These are phyloP conservation scores for Colletotrichum sansevieriae DNA, from an alignment of 2,329 filamentous ascomycete genomes.

Conservation along the genomic window DNA sequence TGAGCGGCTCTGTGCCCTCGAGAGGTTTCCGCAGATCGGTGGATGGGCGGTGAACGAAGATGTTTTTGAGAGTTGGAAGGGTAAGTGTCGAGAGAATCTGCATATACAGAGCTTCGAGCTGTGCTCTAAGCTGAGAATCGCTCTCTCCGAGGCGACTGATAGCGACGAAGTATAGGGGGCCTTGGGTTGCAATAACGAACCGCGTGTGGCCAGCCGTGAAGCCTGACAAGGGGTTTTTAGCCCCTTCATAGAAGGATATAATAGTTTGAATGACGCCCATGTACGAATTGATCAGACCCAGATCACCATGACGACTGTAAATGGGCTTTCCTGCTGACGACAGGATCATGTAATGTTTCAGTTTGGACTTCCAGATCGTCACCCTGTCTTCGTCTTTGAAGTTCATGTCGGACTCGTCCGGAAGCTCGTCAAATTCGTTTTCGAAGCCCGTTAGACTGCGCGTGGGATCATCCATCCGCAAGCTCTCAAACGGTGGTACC, in stretches of 20 bases:
- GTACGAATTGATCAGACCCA: conserved; percentile 90
- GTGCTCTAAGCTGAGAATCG: conserved; percentile 85
- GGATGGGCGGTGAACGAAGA: conserved; percentile 92
- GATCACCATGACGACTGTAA: conserved; percentile 93
- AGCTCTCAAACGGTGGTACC: conserved; percentile 71
- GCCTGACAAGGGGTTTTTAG: conserved; percentile 80
- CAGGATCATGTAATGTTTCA: conserved; percentile 97
- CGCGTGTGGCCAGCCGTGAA: conserved; percentile 90
- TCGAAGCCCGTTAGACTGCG: conserved; percentile 76
- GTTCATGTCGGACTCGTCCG: conserved; percentile 61
- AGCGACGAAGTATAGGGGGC: conserved; percentile 91
- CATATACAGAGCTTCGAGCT: conserved; percentile 96
- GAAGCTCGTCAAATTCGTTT: conserved; percentile 82
- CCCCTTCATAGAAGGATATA: conserved; percentile 93
- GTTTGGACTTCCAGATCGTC: conserved; percentile 86
- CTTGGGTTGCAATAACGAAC: conserved; percentile 88
- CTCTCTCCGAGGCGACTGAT: conserved; percentile 95
- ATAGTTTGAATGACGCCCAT: conserved; percentile 97
- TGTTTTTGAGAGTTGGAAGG: conserved; percentile 84
- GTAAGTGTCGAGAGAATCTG: conserved; percentile 97
- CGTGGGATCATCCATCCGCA: conserved; percentile 57
- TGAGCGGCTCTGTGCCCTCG: conserved; percentile 89
- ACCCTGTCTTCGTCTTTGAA: conserved; percentile 71
- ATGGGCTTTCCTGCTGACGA: conserved; percentile 98
- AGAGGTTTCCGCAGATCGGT: conserved; percentile 91